phyloP scores from a whole-genome alignment of 805 yeast genomes.

The Candida pseudoglaebosa region DNA sequence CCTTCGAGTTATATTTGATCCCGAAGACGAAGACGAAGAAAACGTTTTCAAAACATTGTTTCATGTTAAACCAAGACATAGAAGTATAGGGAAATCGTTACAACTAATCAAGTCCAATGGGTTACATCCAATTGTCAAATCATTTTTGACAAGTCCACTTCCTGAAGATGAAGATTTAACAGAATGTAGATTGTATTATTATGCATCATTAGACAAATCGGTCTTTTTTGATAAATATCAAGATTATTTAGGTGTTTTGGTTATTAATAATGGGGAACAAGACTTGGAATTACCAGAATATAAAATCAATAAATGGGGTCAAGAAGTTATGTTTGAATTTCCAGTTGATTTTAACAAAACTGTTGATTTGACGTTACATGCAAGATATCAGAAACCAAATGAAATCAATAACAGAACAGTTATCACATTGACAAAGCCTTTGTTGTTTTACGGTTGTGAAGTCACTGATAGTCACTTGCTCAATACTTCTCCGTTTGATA shows the following conservation, averaged over 20 bases:
- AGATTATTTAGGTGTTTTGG: conserved; percentile 16
- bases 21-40: conserved; percentile 10
- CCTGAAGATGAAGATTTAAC: conserved; percentile 22
- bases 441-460: conserved; percentile 36
- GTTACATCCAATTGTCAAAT: conserved; percentile 31
- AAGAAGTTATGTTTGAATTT: conserved; percentile 31
- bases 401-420: conserved; percentile 7
- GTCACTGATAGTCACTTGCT: conserved; percentile 23
- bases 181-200: conserved; percentile 30
- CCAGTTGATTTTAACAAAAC: conserved; percentile 7
- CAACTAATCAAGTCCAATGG: conserved; percentile 22
- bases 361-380: conserved; percentile 31
- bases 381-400: conserved; percentile 37
- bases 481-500: conserved; percentile 36
- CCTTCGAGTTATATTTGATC: conserved; percentile 25
- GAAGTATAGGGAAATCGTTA: conserved; percentile 10
- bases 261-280: conserved; percentile 27
- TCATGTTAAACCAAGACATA: conserved; percentile 39
- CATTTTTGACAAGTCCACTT: conserved; percentile 9
- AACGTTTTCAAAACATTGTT: conserved; percentile 33
- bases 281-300: conserved; percentile 42
- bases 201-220: conserved; percentile 26
- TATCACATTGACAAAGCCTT: conserved; percentile 18
- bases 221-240: conserved; percentile 39
- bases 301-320: conserved; percentile 36